Evolutionary conservation across 1,284 basidiomycete genomes (phyloP).

Genomic region (Pseudozyma thailandica): DNA sequence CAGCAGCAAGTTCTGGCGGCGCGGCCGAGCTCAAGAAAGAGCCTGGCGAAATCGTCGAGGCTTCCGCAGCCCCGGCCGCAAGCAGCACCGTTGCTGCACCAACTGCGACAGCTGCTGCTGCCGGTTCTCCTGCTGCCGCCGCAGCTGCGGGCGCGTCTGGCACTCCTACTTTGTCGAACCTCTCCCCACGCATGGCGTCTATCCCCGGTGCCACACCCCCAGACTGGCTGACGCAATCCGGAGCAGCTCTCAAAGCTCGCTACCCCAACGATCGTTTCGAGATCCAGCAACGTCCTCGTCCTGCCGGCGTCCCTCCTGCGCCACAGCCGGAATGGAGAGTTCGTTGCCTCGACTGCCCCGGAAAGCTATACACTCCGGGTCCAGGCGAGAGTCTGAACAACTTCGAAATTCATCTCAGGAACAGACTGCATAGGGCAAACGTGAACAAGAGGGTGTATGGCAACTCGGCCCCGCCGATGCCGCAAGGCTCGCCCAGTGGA

Average conservation of each 20-base stretch:
- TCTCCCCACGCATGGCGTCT: slow-evolving; percentile 28
- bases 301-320: slow-evolving; percentile 40
- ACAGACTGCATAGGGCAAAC: slow-evolving; percentile 75
- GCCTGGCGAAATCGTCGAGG: slow-evolving; percentile 11
- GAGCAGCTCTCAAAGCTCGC: slow-evolving; percentile 76
- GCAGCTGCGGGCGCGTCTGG: slow-evolving; percentile 16
- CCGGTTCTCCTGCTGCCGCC: slow-evolving; percentile 6
- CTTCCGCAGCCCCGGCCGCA: slow-evolving; percentile 1
- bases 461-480: slow-evolving; percentile 19
- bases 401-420: slow-evolving; percentile 90
- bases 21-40: slow-evolving; percentile 9
- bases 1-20: slow-evolving; percentile 41
- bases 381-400: slow-evolving; percentile 88
- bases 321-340: slow-evolving; percentile 80
- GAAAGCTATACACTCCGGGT: slow-evolving; percentile 92
- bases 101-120: slow-evolving; percentile 16
- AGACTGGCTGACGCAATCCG: slow-evolving; percentile 77
- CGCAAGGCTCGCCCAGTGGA: slow-evolving; percentile 3
- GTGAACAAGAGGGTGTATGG: slow-evolving; percentile 55
- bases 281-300: slow-evolving; percentile 46
- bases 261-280: slow-evolving; percentile 84
- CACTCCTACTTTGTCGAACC: slow-evolving; percentile 23
- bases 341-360: slow-evolving; percentile 93
- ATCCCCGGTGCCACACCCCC: slow-evolving; percentile 69
- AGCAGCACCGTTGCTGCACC: slow-evolving; percentile 12